These are phyloP conservation scores for Penicillium sp. DNA, from an alignment of 2,329 filamentous ascomycete species.

Conservation along the genomic window DNA sequence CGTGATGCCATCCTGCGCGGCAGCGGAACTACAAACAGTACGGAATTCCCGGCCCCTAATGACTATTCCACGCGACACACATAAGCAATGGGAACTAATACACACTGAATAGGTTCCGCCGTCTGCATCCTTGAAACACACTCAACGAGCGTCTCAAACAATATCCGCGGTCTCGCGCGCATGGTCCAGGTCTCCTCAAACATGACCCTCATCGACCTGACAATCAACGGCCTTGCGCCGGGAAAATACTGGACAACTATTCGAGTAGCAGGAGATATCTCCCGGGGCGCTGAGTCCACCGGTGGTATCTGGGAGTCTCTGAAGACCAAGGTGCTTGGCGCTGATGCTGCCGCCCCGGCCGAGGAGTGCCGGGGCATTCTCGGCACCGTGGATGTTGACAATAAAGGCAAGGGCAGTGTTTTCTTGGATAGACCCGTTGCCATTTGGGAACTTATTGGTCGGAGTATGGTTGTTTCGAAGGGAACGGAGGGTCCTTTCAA, in stretches of 20 bases:
- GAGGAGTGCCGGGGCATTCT: slow-evolving; percentile 62
- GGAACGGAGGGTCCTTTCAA: slow-evolving; percentile 60
- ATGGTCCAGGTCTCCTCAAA: slow-evolving; percentile 87
- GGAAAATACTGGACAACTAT: slow-evolving; percentile 83
- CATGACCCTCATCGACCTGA: slow-evolving; percentile 82
- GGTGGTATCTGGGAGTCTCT: slow-evolving; percentile 74
- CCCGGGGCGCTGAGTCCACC: slow-evolving; percentile 75
- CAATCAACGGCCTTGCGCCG: slow-evolving; percentile 74
- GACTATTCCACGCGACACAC: background rate
- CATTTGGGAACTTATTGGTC: slow-evolving; percentile 95
- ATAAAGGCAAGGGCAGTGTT: slow-evolving; percentile 71
- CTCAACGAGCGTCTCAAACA: slow-evolving; percentile 57
- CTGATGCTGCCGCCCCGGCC: slow-evolving; percentile 17
- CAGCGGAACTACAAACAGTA: slow-evolving; percentile 80
- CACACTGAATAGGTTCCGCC: slow-evolving; percentile 44
- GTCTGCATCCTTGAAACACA: slow-evolving; percentile 96
- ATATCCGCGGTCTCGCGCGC: slow-evolving; percentile 81
- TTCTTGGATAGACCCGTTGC: slow-evolving; percentile 81
- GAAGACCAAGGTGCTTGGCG: slow-evolving; percentile 43
- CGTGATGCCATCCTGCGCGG: slow-evolving; percentile 92
- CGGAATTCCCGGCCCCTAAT: slow-evolving; percentile 19
- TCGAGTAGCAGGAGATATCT: slow-evolving; percentile 83
- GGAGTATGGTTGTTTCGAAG: slow-evolving; percentile 82
- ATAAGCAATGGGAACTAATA: background rate
- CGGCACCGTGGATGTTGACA: slow-evolving; percentile 72